A percentile compares a stretch with the other conserved stretches of the same genome.
Conservation (phyloP, 1,284 basidiomycete genomes). For the Anthracocystis walkeri region DNA sequence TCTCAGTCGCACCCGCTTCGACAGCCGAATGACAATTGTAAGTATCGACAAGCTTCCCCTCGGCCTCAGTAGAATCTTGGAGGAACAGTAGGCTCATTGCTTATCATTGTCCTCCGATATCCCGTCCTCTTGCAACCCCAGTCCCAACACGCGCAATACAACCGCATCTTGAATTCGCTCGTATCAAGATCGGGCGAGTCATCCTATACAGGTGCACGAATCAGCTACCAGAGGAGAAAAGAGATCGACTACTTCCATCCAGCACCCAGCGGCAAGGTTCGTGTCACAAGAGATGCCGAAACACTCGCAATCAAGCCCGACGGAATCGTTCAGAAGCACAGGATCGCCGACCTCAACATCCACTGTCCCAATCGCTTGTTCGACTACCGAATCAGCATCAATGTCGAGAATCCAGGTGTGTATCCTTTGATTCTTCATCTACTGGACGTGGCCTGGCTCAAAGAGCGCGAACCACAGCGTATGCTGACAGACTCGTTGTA, state of each 20-base stretch:
- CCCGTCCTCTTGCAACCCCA: constrained; percentile 67
- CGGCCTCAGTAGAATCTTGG: neutral
- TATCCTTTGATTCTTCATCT: no score
- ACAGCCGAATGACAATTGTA: constrained; percentile 90
- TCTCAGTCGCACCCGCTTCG: constrained; percentile 73
- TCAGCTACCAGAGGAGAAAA: constrained; percentile 82
- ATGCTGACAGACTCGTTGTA: no score
- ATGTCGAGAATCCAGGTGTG: constrained; percentile 76
- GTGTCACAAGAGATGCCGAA: constrained; percentile 86
- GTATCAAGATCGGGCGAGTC: constrained; percentile 70
- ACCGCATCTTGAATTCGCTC: constrained; percentile 81
- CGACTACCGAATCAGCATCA: constrained; percentile 93
- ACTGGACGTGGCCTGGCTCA: no score
- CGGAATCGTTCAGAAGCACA: constrained; percentile 78
- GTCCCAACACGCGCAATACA: constrained; percentile 87
- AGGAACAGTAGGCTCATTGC: neutral
- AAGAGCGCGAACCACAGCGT: no score
- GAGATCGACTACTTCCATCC: constrained; percentile 85
- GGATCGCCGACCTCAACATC: constrained; percentile 88
- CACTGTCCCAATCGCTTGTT: constrained; percentile 83
- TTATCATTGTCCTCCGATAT: neutral
- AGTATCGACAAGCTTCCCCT: constrained; percentile 66
- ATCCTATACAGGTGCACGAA: constrained; percentile 73
- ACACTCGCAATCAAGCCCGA: constrained; percentile 74
- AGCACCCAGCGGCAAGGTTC: constrained; percentile 74